Evolutionary conservation across 208 protist species (phyloP).

Genomic region (Trypanosoma scelopori): DNA sequence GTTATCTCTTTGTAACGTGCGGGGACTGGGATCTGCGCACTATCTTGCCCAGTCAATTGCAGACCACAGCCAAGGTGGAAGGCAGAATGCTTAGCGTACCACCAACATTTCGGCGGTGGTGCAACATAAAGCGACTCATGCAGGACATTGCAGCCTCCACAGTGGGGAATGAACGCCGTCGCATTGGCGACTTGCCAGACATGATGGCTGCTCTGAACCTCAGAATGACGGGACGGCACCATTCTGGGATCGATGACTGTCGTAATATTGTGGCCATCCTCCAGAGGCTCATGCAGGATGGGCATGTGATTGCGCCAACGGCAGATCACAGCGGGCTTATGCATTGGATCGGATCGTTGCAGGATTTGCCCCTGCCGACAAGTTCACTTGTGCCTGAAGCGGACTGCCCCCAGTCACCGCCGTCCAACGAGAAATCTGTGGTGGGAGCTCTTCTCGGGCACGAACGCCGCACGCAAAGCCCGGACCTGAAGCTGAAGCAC

Average conservation of each 20-base stretch:
- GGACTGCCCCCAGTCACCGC: neutral
- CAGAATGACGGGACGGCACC: constrained; percentile 74
- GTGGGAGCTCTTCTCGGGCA: neutral
- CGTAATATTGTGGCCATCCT: constrained; percentile 90
- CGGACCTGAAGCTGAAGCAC: neutral
- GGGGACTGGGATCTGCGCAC: constrained; percentile 93
- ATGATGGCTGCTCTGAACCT: constrained; percentile 76
- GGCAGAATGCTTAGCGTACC: constrained; percentile 26
- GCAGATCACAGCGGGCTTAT: constrained; percentile 19
- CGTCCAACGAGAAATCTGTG: neutral
- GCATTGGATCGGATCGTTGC: constrained; percentile 2
- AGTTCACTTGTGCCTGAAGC: neutral
- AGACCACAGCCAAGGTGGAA: constrained; percentile 15
- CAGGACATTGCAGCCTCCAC: neutral
- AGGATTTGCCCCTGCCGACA: neutral
- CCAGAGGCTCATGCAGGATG: constrained; percentile 43
- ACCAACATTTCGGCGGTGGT: constrained; percentile 65
- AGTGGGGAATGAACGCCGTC: neutral
- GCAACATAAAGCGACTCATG: constrained; percentile 91
- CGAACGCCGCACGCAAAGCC: neutral
- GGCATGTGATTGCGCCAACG: constrained; percentile 45
- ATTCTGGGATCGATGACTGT: constrained; percentile 93
- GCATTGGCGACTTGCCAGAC: constrained; percentile 46
- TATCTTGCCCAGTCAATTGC: constrained; percentile 77
- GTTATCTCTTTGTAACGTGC: constrained; percentile 91